phyloP scores from a whole-genome alignment of 2,329 filamentous ascomycete species.

The Hymenotorrendiella dingleyae region DNA sequence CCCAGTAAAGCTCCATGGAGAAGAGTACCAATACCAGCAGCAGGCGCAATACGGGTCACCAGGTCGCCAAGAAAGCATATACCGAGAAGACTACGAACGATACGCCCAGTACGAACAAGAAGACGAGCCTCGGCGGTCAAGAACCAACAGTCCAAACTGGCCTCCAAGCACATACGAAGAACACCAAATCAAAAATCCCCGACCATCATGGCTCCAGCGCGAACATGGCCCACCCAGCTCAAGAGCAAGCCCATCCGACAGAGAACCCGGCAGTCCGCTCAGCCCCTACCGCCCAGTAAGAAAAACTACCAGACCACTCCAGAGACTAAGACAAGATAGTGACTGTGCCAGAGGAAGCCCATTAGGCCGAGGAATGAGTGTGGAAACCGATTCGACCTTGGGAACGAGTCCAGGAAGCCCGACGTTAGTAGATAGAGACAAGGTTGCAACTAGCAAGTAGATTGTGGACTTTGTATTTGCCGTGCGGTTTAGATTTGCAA shows the following conservation, averaged over 20 bases:
- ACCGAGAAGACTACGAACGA: slow-evolving; percentile 16
- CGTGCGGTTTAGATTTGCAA: too few species aligned
- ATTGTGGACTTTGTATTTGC: too few species aligned
- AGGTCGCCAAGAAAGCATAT: slow-evolving; percentile 11
- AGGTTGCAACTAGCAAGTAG: not conserved
- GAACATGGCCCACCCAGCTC: slow-evolving; percentile 12
- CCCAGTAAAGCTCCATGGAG: slow-evolving; percentile 54
- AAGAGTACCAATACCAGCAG: slow-evolving; percentile 54
- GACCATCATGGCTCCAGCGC: slow-evolving; percentile 22
- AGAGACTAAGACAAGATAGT: slow-evolving; percentile 16
- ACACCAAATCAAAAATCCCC: slow-evolving; percentile 14
- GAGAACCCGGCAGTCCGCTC: slow-evolving; percentile 17
- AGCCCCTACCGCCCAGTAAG: slow-evolving; percentile 21
- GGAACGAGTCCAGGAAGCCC: slow-evolving; percentile 27
- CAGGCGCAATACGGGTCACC: not conserved
- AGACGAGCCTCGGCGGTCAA: not conserved
- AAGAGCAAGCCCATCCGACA: slow-evolving; percentile 10
- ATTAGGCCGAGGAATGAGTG: slow-evolving; percentile 23
- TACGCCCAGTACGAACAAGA: slow-evolving; percentile 19
- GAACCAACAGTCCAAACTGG: not conserved
- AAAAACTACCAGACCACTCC: slow-evolving; percentile 20
- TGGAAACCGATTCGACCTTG: slow-evolving; percentile 27
- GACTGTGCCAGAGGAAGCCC: slow-evolving; percentile 19
- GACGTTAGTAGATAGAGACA: slow-evolving; percentile 13
- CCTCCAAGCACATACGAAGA: slow-evolving; percentile 10